Percentiles rank a stretch among this genome's conserved stretches.
phyloP scores from a whole-genome alignment of 2,329 filamentous ascomycete genomes.

The Aspergillus jensenii region DNA sequence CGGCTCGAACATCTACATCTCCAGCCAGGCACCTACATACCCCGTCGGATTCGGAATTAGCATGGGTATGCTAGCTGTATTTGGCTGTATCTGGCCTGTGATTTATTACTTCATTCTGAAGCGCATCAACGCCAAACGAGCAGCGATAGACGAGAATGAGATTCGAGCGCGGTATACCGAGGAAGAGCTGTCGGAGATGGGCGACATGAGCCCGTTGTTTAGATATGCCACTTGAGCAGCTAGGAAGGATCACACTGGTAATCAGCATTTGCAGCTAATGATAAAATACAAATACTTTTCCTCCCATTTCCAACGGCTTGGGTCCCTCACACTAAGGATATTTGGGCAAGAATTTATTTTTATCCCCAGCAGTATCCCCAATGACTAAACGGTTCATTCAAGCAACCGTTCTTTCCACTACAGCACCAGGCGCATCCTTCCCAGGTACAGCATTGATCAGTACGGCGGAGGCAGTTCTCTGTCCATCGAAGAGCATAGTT shows the following conservation, averaged over 20 bases:
- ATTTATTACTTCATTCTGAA: neutral
- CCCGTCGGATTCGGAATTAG: conserved; percentile 17
- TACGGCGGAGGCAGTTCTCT: no score
- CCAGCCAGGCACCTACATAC: neutral
- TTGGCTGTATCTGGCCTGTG: neutral
- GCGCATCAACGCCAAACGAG: neutral
- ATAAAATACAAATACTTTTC: no score
- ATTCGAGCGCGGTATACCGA: conserved; percentile 3
- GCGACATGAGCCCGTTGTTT: conserved; percentile 6
- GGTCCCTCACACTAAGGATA: no score
- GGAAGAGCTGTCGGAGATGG: conserved; percentile 4
- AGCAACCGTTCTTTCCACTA: no score
- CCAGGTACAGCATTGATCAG: no score
- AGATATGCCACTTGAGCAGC: neutral
- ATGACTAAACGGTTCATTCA: no score
- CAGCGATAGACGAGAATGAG: conserved; percentile 1
- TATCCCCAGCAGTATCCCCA: neutral
- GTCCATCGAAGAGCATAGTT: no score
- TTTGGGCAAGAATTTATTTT: neutral
- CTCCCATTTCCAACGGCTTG: no score
- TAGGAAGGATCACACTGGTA: no score
- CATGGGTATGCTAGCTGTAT: conserved; percentile 42
- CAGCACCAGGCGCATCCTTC: no score
- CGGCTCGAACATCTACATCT: conserved; percentile 5
- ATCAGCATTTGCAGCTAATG: no score